Evolutionary conservation across 305 asterid species (phyloP).

Genomic region (Fraxinus latifolia): DNA sequence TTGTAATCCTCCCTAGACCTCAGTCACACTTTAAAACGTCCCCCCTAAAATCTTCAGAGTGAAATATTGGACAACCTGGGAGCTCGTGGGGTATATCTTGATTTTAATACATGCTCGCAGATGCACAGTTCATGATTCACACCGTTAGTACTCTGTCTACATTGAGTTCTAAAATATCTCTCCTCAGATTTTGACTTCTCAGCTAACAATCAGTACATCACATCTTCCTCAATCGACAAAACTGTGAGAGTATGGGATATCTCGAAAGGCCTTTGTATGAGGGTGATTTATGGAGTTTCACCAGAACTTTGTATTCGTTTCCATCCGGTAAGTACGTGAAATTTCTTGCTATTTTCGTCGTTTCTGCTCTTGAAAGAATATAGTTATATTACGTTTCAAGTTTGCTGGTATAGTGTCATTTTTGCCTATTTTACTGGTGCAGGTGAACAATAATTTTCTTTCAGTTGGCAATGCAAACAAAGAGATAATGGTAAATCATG

Average conservation of each 20-base stretch:
- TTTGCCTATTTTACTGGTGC: constrained; percentile 26
- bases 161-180: constrained; percentile 23
- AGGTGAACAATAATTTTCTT: constrained; percentile 93
- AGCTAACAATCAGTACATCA: constrained; percentile 83
- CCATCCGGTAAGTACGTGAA: constrained; percentile 72
- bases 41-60: neutral
- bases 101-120: neutral
- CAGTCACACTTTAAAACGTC: neutral
- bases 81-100: neutral
- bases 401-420: neutral
- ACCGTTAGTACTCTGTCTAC: constrained; percentile 6
- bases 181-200: constrained; percentile 93
- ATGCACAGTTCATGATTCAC: neutral
- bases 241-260: constrained; percentile 95
- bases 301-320: constrained; percentile 89
- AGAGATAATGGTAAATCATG: constrained; percentile 66
- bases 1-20: neutral
- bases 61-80: neutral
- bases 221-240: constrained; percentile 87
- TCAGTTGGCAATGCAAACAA: constrained; percentile 84
- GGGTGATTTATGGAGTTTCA: constrained; percentile 86
- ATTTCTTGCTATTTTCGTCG: constrained; percentile 3
- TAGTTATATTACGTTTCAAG: neutral
- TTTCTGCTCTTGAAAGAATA: constrained; percentile 2
- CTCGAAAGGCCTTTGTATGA: constrained; percentile 80